Percentiles rank a stretch among this genome's conserved stretches.
Conservation (phyloP, 106 monocot genomes). For the Dioscorea dumetorum region DNA sequence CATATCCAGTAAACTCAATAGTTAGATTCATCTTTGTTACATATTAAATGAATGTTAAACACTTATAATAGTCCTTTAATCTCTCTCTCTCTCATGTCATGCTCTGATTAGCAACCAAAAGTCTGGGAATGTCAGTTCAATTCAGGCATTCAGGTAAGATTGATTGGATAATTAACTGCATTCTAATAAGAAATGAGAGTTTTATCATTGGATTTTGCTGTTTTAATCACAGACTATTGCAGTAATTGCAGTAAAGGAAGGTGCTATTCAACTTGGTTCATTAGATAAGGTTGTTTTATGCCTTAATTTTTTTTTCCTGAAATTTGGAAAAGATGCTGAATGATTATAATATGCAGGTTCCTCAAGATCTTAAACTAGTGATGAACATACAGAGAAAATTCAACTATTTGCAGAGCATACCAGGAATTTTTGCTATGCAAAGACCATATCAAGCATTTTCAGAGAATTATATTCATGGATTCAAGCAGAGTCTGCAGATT, state of each 20-base stretch:
- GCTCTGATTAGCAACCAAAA: constrained; percentile 3
- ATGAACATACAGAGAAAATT: constrained; percentile 8
- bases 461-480: neutral
- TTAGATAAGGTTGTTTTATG: neutral
- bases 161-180: neutral
- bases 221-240: constrained; percentile 6
- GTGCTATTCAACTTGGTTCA: constrained; percentile 4
- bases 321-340: neutral
- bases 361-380: constrained; percentile 1
- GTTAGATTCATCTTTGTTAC: neutral
- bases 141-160: constrained; percentile 8
- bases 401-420: constrained; percentile 1
- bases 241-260: constrained; percentile 3
- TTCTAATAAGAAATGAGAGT: neutral
- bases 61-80: neutral
- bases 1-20: neutral
- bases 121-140: constrained; percentile 2
- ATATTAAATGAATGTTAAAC: neutral
- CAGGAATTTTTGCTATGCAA: neutral
- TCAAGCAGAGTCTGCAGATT: neutral
- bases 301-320: neutral
- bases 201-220: neutral
- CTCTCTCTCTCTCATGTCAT: neutral
- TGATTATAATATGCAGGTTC: neutral
- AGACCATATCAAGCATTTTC: neutral